Conservation (phyloP, 2,329 filamentous ascomycete genomes). For the Colletotrichum truncatum region DNA sequence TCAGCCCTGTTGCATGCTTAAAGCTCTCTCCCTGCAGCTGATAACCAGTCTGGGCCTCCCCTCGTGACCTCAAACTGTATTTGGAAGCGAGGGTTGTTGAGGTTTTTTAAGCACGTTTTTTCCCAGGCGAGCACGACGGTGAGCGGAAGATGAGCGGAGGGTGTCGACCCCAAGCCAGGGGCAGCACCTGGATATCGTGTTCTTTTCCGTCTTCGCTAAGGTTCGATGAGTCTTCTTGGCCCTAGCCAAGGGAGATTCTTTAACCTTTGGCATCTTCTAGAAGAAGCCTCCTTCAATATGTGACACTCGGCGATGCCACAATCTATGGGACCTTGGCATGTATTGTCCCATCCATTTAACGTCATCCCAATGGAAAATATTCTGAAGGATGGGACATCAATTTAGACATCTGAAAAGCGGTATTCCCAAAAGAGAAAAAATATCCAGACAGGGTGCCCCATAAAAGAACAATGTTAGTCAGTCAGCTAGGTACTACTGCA, state of each 20-base stretch:
- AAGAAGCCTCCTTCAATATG: too few species aligned
- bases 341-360: background rate
- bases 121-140: background rate
- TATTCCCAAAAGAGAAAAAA: slow-evolving; percentile 7
- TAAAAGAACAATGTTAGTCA: background rate
- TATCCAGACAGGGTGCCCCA: background rate
- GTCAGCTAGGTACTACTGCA: background rate
- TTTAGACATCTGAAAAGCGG: background rate
- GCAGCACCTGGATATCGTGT: too few species aligned
- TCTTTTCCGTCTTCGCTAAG: too few species aligned
- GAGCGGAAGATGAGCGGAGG: background rate
- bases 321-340: background rate
- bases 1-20: background rate
- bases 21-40: background rate
- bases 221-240: too few species aligned
- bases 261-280: too few species aligned
- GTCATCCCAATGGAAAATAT: background rate
- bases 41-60: background rate
- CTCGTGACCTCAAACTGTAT: background rate
- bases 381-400: too few species aligned
- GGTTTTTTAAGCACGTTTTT: background rate
- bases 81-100: background rate
- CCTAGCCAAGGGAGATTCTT: too few species aligned
- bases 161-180: too few species aligned
- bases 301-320: background rate